A percentile compares a stretch with the other conserved stretches of the same genome.
Conservation (phyloP, 2,329 filamentous ascomycete species). For the Podosphaera fusca region DNA sequence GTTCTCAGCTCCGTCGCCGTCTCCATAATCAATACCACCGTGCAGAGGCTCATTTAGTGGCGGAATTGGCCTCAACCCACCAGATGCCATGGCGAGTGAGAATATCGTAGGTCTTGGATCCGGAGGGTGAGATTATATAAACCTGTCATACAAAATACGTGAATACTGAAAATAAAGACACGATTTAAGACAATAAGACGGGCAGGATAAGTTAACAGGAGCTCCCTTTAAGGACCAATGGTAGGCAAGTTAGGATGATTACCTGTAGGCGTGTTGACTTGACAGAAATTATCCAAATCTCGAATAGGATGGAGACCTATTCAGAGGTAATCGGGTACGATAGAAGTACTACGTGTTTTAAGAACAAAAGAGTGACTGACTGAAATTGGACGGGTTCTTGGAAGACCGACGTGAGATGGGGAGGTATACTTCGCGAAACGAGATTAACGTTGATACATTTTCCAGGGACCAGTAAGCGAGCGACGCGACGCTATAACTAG, state of each 20-base stretch:
- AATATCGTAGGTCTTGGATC: neutral
- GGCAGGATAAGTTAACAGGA: too few relatives aligned
- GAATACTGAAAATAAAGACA: neutral
- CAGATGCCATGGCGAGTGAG: conserved; percentile 6
- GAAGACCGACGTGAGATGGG: neutral
- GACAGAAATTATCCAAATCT: neutral
- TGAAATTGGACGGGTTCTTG: neutral
- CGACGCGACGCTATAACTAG: neutral
- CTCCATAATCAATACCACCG: conserved; percentile 25
- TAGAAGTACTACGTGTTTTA: neutral
- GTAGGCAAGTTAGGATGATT: neutral
- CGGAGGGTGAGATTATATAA: neutral
- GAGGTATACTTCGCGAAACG: neutral
- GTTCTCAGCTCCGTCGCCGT: conserved; percentile 20
- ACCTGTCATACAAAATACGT: neutral
- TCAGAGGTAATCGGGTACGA: neutral
- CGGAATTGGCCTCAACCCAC: conserved; percentile 3
- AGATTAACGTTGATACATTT: neutral
- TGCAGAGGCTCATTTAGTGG: neutral
- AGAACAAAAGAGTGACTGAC: neutral
- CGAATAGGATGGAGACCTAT: neutral
- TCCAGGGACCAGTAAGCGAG: neutral
- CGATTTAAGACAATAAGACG: neutral
- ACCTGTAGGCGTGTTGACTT: neutral
- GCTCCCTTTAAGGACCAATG: neutral